Evolutionary conservation across 371 early-diverging fungal genomes (phyloP), one percentile per base, ranked within the genome.

Genomic region (Chytridium lagenaria): DNA sequence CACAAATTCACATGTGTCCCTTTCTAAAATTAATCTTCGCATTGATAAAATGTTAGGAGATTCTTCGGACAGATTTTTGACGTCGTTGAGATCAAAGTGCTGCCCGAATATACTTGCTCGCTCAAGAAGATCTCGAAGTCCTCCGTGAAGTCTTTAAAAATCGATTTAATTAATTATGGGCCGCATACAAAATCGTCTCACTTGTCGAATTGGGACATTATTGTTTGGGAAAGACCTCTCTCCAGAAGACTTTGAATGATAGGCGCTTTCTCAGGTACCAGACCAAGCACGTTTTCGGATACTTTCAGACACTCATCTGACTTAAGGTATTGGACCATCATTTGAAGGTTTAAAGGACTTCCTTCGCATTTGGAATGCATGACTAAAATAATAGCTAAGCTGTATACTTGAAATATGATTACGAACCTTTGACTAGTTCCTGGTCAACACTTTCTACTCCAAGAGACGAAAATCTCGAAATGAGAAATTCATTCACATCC

Each of bases 31-130:
- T 2, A 66, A 44, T 2, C 22, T 16, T 10, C 12, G 12, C 5
- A 66, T 37, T 10, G 39, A 26, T 7, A 2, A 2, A 3, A 49
- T 44, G 2, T 37, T 23, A 5, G 5, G 10, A 10, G 16, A 15
- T 3, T 44, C 44, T 2, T 16, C 19, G 40, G 34, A 31, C 2
- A 66, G 2, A 2, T 10, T 44, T 7, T 30, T 5, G 26, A 66
- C 30, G 37, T 66, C 66, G 16, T 22, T 33, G 10, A 66, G 19
- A 28, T 40, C n/a, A 30, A 66, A 66, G 30, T 66, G 40, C 33
- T 66, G 66, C 3, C 66, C 66, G 49, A 39, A 66, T 39, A 66
- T 66, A 33, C 44, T 7, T n/a, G 66, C 66, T 7, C 22, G 15
- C 15, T 12, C 40, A 2, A 66, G 44, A 5, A 66, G 44, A 33